phyloP scores from a whole-genome alignment of 306 rosid genomes.

The Medicago truncatula region DNA sequence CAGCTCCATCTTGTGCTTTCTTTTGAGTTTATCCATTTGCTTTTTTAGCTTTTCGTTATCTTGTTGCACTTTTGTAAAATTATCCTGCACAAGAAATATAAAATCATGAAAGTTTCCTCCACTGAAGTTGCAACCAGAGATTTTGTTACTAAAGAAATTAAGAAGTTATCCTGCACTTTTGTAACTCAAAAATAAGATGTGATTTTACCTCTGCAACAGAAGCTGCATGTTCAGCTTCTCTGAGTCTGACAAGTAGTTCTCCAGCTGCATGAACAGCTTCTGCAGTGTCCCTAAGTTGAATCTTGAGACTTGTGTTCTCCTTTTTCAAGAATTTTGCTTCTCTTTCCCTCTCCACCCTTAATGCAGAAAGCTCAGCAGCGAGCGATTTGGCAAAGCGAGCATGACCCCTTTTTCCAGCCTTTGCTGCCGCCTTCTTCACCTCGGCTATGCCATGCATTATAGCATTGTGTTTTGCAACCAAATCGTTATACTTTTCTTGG shows the following conservation, averaged over 20 bases:
- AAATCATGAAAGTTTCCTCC: slow-evolving; percentile 1
- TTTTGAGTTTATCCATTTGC: slow-evolving; percentile 86
- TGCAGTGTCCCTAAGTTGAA: slow-evolving; percentile 94
- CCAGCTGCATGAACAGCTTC: slow-evolving; percentile 99
- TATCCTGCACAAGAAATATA: slow-evolving; percentile 62
- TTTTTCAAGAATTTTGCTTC: slow-evolving; percentile 82
- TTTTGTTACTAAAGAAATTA: no score
- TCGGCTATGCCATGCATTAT: slow-evolving; percentile 92
- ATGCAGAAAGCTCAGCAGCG: slow-evolving; percentile 87
- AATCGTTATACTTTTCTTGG: slow-evolving; percentile 84
- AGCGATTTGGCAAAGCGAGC: slow-evolving; percentile 88
- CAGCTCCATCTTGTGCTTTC: slow-evolving; percentile 96
- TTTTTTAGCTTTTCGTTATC: slow-evolving; percentile 78
- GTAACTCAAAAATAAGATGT: background rate
- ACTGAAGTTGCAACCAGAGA: background rate
- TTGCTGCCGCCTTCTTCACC: slow-evolving; percentile 85
- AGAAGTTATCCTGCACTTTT: no score
- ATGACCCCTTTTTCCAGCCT: slow-evolving; percentile 80
- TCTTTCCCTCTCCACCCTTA: slow-evolving; percentile 89
- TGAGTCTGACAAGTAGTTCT: slow-evolving; percentile 89
- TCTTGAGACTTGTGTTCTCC: slow-evolving; percentile 83
- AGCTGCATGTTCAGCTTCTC: slow-evolving; percentile 89
- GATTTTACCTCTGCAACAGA: slow-evolving; percentile 77
- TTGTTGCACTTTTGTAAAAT: slow-evolving; percentile 57
- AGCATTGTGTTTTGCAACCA: slow-evolving; percentile 78